phyloP scores from a whole-genome alignment of 441 rosid genomes.

The Arabidopsis hybrid region DNA sequence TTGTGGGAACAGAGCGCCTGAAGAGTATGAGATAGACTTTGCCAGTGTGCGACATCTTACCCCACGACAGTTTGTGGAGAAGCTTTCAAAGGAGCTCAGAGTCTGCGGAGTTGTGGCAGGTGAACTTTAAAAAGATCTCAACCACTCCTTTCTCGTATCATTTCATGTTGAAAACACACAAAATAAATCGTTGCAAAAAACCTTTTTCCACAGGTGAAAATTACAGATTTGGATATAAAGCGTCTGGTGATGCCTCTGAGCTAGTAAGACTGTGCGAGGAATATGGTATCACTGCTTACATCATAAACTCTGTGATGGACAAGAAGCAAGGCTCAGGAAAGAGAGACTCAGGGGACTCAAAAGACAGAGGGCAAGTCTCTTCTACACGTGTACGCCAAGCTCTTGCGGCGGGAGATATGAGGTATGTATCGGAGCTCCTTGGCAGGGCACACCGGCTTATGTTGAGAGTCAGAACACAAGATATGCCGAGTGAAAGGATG shows the following conservation, averaged over 20 bases:
- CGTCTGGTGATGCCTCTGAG: slow-evolving; percentile 80
- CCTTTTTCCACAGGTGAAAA: slow-evolving; percentile 62
- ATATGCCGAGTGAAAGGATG: slow-evolving; percentile 35
- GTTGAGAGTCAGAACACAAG: slow-evolving; percentile 43
- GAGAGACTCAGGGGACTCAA: slow-evolving; percentile 45
- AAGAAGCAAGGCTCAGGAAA: slow-evolving; percentile 56
- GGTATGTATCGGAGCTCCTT: slow-evolving; percentile 76
- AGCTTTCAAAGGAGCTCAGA: slow-evolving; percentile 71
- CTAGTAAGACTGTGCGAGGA: slow-evolving; percentile 72
- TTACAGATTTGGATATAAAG: slow-evolving; percentile 86
- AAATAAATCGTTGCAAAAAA: background rate
- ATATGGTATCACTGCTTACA: slow-evolving; percentile 67
- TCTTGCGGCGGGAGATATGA: slow-evolving; percentile 74
- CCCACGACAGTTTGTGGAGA: slow-evolving; percentile 85
- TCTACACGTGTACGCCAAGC: slow-evolving; percentile 89
- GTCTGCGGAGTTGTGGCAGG: slow-evolving; percentile 90
- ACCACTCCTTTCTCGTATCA: background rate
- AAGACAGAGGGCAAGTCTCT: slow-evolving; percentile 88
- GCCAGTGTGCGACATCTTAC: slow-evolving; percentile 77
- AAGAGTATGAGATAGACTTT: slow-evolving; percentile 71
- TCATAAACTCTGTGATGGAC: slow-evolving; percentile 89
- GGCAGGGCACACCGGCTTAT: slow-evolving; percentile 79
- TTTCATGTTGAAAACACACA: background rate
- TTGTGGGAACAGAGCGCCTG: slow-evolving; percentile 68
- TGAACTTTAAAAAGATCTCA: slow-evolving; percentile 32